phyloP scores from a whole-genome alignment of 2,329 filamentous ascomycete species.

The Xylaria polymorpha region DNA sequence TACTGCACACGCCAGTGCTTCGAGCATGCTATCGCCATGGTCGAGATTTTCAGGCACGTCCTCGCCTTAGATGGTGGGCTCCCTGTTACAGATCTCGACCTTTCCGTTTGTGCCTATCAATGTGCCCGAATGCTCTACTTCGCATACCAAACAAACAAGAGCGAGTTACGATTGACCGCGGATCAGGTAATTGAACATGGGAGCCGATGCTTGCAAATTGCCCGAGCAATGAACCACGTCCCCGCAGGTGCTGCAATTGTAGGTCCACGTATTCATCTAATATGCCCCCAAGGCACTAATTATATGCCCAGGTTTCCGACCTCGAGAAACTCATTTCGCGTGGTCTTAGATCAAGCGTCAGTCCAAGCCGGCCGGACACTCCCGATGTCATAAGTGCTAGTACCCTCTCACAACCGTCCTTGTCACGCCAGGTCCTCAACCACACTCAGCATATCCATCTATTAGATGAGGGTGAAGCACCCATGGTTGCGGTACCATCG shows the following conservation, averaged over 20 bases:
- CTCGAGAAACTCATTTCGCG: slow-evolving; percentile 63
- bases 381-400: slow-evolving; percentile 42
- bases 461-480: slow-evolving; percentile 48
- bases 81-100: slow-evolving; percentile 65
- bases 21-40: slow-evolving; percentile 66
- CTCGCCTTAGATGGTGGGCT: slow-evolving; percentile 62
- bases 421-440: slow-evolving; percentile 43
- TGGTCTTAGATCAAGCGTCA: slow-evolving; percentile 53
- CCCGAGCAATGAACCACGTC: slow-evolving; percentile 63
- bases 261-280: slow-evolving; percentile 43
- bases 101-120: slow-evolving; percentile 67
- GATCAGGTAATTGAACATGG: slow-evolving; percentile 63
- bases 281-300: slow-evolving; percentile 31
- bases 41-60: slow-evolving; percentile 65
- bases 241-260: slow-evolving; percentile 63
- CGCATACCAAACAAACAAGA: slow-evolving; percentile 58
- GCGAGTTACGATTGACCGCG: slow-evolving; percentile 57
- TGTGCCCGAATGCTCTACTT: slow-evolving; percentile 66
- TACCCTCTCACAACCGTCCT: slow-evolving; percentile 43
- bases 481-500: slow-evolving; percentile 46
- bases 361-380: slow-evolving; percentile 49
- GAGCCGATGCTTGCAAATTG: slow-evolving; percentile 62
- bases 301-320: slow-evolving; percentile 54
- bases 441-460: slow-evolving; percentile 49
- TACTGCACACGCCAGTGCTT: slow-evolving; percentile 64